A percentile compares a stretch with the other conserved stretches of the same genome.
phyloP scores from a whole-genome alignment of 495 filamentous ascomycete species.

The Aspergillus biplanus region DNA sequence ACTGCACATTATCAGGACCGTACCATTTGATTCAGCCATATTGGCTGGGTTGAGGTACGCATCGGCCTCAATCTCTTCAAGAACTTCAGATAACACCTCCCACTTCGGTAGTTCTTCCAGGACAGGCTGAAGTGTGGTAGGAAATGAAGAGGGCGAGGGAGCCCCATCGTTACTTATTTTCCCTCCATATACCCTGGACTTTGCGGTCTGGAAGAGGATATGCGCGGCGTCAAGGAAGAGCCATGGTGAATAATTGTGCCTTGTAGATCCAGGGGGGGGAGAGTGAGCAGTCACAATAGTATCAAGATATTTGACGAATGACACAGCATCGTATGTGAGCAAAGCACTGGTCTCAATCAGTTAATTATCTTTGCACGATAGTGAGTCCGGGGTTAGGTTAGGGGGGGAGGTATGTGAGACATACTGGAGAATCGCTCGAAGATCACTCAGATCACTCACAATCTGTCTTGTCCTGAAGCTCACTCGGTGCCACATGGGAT shows the following conservation, averaged over 20 bases:
- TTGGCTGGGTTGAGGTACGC: slow-evolving; percentile 76
- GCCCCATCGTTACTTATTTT: slow-evolving; percentile 54
- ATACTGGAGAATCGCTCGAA: slow-evolving; percentile 84
- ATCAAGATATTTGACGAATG: slow-evolving; percentile 90
- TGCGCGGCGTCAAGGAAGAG: slow-evolving; percentile 94
- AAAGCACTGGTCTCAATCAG: slow-evolving; percentile 54
- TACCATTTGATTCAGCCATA: slow-evolving; percentile 85
- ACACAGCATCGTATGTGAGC: slow-evolving; percentile 86
- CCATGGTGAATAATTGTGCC: slow-evolving; percentile 92
- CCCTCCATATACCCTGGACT: slow-evolving; percentile 83
- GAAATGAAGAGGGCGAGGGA: slow-evolving; percentile 46
- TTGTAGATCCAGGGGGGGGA: slow-evolving; percentile 84
- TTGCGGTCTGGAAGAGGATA: slow-evolving; percentile 90
- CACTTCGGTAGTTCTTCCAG: slow-evolving; percentile 96
- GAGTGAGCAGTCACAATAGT: slow-evolving; percentile 90
- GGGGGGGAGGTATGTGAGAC: slow-evolving; percentile 15
- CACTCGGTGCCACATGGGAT: slow-evolving; percentile 96
- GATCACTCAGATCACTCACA: slow-evolving; percentile 81
- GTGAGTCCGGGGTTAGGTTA: not conserved
- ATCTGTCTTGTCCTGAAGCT: slow-evolving; percentile 95
- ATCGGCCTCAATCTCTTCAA: slow-evolving; percentile 93
- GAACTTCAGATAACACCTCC: slow-evolving; percentile 79
- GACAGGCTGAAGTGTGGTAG: slow-evolving; percentile 79
- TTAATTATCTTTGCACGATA: slow-evolving; percentile 1
- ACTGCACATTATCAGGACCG: slow-evolving; percentile 92